Base-by-base conservation (phyloP, 139 green algal species). In the Pleodorina starrii region DNA sequence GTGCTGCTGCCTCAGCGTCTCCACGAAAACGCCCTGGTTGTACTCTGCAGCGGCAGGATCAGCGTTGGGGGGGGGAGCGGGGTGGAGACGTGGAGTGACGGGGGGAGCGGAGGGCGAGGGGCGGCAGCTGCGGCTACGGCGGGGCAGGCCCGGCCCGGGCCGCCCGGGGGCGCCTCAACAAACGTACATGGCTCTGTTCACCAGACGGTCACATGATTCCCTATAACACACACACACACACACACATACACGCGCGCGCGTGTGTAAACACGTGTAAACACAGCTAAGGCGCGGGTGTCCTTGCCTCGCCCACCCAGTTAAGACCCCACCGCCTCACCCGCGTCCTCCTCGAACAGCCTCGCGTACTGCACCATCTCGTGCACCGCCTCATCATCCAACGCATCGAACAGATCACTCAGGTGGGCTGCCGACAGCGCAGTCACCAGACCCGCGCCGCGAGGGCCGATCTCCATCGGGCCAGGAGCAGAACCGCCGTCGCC, bases 321-420 rank as follows among this genome's bases (percentile, higher is more conserved):
- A n/a, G n/a, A n/a, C n/a, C n/a, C n/a, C n/a, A n/a, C n/a, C n/a
- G 69, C 25, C 81, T 36, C 81, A 87, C 81, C 81, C 6, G 69
- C 59, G 71, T 91, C 88, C 36, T 87, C 80, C 43, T 91, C 88
- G 35, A 91, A 91, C 69, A 91, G 80, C 71, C 80, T 51, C 19
- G 78, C 59, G 86, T 94, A 94, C 42, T 74, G 72, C 60, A 91
- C 54, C 68, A 91, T 87, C 42, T 94, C 91, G 6, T 87, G 74
- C 21, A 84, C 38, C 38, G 92, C 89, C 42, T 94, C 91, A 35
- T 76, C 88, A 68, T 94, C 91, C 38, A 94, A 82, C 14, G 91
- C 91, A 21, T 94, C 91, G 38, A 85, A 90, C 35, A 94, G 71
- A 23, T 91, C 88, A 5, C 16, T 51, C 42, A 91, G 57, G 63